Base-by-base conservation (phyloP, 306 rosid species). In the Acmispon strigosus region DNA sequence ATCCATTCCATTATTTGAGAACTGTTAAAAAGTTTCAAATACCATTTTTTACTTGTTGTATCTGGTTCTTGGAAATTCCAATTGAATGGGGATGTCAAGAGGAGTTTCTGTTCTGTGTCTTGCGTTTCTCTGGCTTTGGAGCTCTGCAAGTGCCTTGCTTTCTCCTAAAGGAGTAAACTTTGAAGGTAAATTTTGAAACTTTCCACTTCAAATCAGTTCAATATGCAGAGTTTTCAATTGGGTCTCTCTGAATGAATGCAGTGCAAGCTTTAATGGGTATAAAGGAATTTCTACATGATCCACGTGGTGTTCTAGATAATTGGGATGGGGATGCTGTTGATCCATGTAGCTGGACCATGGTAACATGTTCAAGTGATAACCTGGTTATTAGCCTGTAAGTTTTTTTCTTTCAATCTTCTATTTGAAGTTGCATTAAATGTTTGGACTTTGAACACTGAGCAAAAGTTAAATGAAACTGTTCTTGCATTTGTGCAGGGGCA, bases 301-400 rank as follows among this genome's bases (percentile, higher is more conserved):
- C 99, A 50, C 99, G 81, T 80, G 97, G 96, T 48, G 96, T 91
- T 70, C 79, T 95, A 16, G 96, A 91, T 17, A 89, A 91, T 72
- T 95, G 99, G 99, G 99, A 95, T 77, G 88, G 76, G 5, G 88
- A 89, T 62, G 83, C 99, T n/a, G 99, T 95, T 81, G 99, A 95
- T 84, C 99, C 99, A 72, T 95, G 99, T 85, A 95, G 97, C 69
- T 95, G 99, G 99, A 91, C 95, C 47, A 95, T 95, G 99, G 96
- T 95, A 69, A 91, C 96, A 8, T 95, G 99, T 80, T 95, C 99
- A n/a, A 37, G 85, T 62, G 99, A 91, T 15, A 86, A 80, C 74
- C 62, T 89, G 7, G 99, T 95, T 76, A 84, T 88, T 82, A 92
- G 96, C 83, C 72, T 95, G 99, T 95, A 79, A 87, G 91, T 73